Conservation (phyloP, 2,329 filamentous ascomycete species). For the Trichoderma guizhouense region DNA sequence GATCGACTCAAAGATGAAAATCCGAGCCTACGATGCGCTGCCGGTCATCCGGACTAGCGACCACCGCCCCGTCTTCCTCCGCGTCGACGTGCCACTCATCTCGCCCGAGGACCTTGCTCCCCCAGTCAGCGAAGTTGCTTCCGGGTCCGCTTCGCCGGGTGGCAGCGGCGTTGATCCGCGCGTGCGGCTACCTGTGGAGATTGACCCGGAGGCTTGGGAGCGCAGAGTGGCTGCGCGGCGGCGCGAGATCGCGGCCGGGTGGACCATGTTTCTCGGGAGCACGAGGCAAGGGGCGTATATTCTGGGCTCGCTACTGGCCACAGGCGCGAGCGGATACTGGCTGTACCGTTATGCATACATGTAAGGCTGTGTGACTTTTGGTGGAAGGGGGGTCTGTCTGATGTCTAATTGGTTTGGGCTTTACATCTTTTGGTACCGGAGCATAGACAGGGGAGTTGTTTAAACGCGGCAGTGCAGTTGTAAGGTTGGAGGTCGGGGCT, state of each 20-base stretch:
- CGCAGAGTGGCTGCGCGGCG: slow-evolving; percentile 45
- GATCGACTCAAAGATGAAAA: slow-evolving; percentile 44
- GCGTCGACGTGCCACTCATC: slow-evolving; percentile 62
- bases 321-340: slow-evolving; percentile 48
- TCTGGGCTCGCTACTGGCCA: slow-evolving; percentile 40
- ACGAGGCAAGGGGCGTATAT: slow-evolving; percentile 49
- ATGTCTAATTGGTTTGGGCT: background rate
- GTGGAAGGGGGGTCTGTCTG: background rate
- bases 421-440: background rate
- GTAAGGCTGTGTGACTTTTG: background rate
- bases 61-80: slow-evolving; percentile 78
- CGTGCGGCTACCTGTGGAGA: slow-evolving; percentile 45
- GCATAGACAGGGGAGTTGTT: background rate
- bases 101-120: slow-evolving; percentile 39
- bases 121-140: background rate
- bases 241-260: slow-evolving; percentile 49
- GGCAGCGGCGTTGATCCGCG: slow-evolving; percentile 38
- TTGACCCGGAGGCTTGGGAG: slow-evolving; percentile 55
- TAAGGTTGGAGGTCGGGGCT: background rate
- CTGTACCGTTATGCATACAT: slow-evolving; percentile 23
- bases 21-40: slow-evolving; percentile 70
- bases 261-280: slow-evolving; percentile 53
- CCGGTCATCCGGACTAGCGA: slow-evolving; percentile 81
- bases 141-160: slow-evolving; percentile 22
- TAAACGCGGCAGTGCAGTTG: background rate